Evolutionary conservation across 257 asterid genomes (phyloP), one percentile per base, ranked within the genome.

Genomic region (Nicotiana paniculata): DNA sequence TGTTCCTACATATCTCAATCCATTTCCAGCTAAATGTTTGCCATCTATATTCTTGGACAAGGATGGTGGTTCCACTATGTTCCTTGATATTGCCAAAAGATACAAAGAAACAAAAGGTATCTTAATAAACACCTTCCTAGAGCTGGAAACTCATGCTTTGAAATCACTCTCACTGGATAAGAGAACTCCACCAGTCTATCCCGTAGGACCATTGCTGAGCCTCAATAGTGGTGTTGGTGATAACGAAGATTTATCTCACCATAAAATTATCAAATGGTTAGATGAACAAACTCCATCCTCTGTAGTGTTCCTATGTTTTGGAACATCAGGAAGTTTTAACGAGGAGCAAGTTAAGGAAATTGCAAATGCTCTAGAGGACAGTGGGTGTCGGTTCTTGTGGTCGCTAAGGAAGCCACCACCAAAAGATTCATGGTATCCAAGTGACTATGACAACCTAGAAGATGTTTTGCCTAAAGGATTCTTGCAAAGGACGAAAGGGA

Each of bases 141-240:
- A 90, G 43, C 80, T 90, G 3, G 93, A 91, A 37, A 4, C 85
- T 30, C 83, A 58, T 54, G 89, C 89, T 11, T 12, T 90, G 13
- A 75, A 84, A 0, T 57, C 88, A 3, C 28, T 76, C 0, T 53
- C 75, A 0, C 72, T 63, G 4, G 79, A 39, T 24, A 15, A 21
- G 1, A 74, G 48, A 3, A 28, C 9, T 37, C 93, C 91, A 0
- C 85, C 70, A 9, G 59, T 91, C 39, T 90, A 90, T 48, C 86
- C 93, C 0, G 82, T 91, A 0, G 93, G 93, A 3, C 96, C 93
- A 2, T 72, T 90, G 68, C 6, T 90, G 77, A 84, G 77, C 76
- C 51, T 32, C 21, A 26, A 63, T 6, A 28, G 18, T 28, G 18
- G 69, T 28, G 18, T 63, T 9, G 1, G 18, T 5, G 37, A 63